Conservation (phyloP, 1,139 yeast genomes). For the Kodamaea sp. region DNA sequence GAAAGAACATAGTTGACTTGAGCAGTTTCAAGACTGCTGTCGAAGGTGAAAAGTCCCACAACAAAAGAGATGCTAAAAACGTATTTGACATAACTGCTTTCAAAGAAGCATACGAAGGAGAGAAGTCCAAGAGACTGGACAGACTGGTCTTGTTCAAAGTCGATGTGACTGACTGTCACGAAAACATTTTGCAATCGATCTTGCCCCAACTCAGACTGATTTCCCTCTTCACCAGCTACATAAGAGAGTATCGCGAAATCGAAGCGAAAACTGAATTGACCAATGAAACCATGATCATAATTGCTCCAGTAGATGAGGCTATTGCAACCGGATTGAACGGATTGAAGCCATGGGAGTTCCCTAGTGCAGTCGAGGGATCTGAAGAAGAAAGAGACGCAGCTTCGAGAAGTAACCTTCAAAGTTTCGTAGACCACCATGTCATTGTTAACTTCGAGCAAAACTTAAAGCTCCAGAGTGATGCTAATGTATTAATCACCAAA, state of each 20-base stretch:
- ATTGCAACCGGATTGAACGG: slow-evolving; percentile 34
- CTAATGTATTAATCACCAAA: slow-evolving; percentile 29
- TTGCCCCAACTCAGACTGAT: slow-evolving; percentile 47
- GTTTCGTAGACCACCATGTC: slow-evolving; percentile 58
- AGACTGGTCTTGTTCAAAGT: slow-evolving; percentile 14
- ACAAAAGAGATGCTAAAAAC: slow-evolving; percentile 26
- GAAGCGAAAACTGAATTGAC: slow-evolving; percentile 41
- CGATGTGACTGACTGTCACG: slow-evolving; percentile 11
- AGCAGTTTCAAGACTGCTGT: slow-evolving; percentile 1
- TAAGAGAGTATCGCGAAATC: slow-evolving; percentile 52
- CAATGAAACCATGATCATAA: slow-evolving; percentile 43
- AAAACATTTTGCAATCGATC: slow-evolving; percentile 31
- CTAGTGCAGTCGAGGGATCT: slow-evolving; percentile 37
- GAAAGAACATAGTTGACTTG: slow-evolving; percentile 22
- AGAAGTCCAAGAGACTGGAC: not conserved
- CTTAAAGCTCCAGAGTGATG: slow-evolving; percentile 17
- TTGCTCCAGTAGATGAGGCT: slow-evolving; percentile 65
- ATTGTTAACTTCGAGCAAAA: slow-evolving; percentile 27
- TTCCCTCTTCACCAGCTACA: slow-evolving; percentile 55
- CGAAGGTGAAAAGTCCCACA: slow-evolving; percentile 1
- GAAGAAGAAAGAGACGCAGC: slow-evolving; percentile 44
- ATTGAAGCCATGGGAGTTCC: slow-evolving; percentile 73
- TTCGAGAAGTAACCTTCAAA: slow-evolving; percentile 46
- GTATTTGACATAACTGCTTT: slow-evolving; percentile 9
- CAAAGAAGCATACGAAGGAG: slow-evolving; percentile 1